Conservation (phyloP, 2,329 filamentous ascomycete species). For the Fusarium musae region DNA sequence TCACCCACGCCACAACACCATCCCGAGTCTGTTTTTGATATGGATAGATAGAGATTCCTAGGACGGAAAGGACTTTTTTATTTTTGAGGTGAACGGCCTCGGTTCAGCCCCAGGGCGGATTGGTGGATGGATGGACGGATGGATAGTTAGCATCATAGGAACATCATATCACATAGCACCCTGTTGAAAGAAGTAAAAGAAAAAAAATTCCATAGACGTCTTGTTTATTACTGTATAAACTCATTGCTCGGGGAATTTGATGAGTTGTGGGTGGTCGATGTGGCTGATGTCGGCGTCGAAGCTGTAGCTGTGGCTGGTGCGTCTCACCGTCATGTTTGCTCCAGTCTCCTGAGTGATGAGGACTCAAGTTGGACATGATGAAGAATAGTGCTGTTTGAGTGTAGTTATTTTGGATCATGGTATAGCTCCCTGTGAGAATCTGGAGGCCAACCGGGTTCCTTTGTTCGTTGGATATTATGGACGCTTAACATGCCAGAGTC, state of each 20-base stretch:
- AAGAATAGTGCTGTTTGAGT: background rate
- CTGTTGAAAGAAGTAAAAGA: constrained; percentile 39
- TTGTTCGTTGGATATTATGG: background rate
- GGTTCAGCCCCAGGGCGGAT: constrained; percentile 32
- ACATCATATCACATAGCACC: constrained; percentile 43
- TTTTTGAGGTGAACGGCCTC: constrained; percentile 30
- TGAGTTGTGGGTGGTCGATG: constrained; percentile 9
- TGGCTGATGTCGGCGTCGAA: constrained; percentile 10
- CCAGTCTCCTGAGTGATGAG: background rate
- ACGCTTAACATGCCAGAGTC: background rate
- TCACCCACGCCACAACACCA: constrained; percentile 34
- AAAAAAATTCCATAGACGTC: constrained; percentile 42
- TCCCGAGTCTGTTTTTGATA: constrained; percentile 33
- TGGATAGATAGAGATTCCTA: constrained; percentile 35
- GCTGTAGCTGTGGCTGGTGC: constrained; percentile 20
- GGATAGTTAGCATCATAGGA: constrained; percentile 42
- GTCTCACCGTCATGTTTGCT: background rate
- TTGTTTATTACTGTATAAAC: background rate
- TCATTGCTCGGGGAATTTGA: background rate
- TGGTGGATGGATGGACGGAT: constrained; percentile 40
- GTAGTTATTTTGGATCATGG: no score
- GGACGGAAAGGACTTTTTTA: constrained; percentile 29
- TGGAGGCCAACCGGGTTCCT: background rate
- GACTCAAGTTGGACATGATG: background rate
- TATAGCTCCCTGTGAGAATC: background rate